phyloP scores from a whole-genome alignment of 495 filamentous ascomycete genomes.

The Talaromyces liani region DNA sequence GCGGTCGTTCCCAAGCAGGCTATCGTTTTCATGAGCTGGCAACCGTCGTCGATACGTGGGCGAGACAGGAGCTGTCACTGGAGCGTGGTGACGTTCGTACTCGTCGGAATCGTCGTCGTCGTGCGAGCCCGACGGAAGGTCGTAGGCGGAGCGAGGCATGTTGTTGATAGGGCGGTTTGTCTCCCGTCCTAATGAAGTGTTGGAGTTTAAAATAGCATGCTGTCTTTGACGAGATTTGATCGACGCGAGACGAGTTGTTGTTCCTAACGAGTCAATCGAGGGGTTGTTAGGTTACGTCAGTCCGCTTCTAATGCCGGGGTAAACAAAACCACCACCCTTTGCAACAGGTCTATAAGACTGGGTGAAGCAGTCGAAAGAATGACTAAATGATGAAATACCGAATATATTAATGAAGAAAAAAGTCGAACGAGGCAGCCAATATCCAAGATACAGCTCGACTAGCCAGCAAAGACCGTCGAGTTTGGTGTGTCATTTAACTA shows the following conservation, averaged over 20 bases:
- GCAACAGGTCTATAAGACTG: not conserved
- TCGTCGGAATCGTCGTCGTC: slow-evolving; percentile 20
- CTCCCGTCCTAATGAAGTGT: not conserved
- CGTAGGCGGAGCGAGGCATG: slow-evolving; percentile 26
- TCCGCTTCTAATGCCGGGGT: not conserved
- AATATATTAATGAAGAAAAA: not conserved
- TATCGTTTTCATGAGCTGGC: slow-evolving; percentile 4
- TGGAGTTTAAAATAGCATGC: not conserved
- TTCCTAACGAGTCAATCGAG: not conserved
- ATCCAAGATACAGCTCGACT: not conserved
- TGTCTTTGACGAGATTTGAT: not conserved
- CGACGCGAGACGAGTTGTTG: not conserved
- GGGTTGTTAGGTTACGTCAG: not conserved
- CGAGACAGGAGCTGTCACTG: slow-evolving; percentile 8
- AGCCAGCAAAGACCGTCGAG: not conserved
- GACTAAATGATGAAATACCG: not conserved
- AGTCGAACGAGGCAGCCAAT: not conserved
- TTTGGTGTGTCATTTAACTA: not conserved
- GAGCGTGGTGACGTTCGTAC: slow-evolving; percentile 13
- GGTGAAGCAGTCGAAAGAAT: not conserved
- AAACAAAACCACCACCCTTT: not conserved
- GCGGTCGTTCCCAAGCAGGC: slow-evolving; percentile 3
- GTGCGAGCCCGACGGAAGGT: slow-evolving; percentile 10
- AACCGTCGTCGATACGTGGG: slow-evolving; percentile 5
- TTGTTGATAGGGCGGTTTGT: not conserved